Evolutionary conservation across 306 rosid genomes (phyloP), one percentile per base, ranked within the genome.

Genomic region (Vigna hirtella): DNA sequence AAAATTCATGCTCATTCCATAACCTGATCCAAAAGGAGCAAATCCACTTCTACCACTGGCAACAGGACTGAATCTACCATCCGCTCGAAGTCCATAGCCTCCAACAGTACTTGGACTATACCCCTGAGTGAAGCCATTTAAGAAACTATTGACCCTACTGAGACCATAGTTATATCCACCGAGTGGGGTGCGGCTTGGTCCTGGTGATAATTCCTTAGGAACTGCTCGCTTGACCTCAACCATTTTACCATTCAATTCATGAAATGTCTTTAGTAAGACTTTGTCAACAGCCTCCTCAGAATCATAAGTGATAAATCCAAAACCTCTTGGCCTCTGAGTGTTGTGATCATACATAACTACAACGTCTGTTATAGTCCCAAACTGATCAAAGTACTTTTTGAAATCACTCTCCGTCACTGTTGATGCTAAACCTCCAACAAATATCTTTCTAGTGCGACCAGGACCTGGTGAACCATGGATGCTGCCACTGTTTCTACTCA

Each of bases 191-290:
- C 97, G 97, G 81, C 84, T 87, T 38, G 98, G 93, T 66, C 96
- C 94, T 3, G 99, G 97, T 49, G 99, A 96, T 77, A 90, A 80
- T 83, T 96, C 99, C 88, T 96, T 96, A 4, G 99, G 99, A 84
- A 96, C 99, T 49, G 99, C 99, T 67, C 97, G 89, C 93, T 96
- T 96, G 82, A 96, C 99, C 89, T 96, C 99, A 74, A 93, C 99
- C 99, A 91, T 90, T 88, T 96, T 96, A 45, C 99, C 99, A 51
- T 96, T 96, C 81, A 96, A 83, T 81, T 93, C 98, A 83, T 96
- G 99, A 71, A 96, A 96, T 4, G 97, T 96, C 83, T 89, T 91
- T 11, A 87, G 86, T 77, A 96, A 86, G 77, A 93, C 97, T 81
- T 85, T 90, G 78, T 96, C 98, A 77, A 96, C 99, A 72, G 97